Base-by-base conservation (phyloP, 2,329 filamentous ascomycete species). In the Calonectria crousiana region DNA sequence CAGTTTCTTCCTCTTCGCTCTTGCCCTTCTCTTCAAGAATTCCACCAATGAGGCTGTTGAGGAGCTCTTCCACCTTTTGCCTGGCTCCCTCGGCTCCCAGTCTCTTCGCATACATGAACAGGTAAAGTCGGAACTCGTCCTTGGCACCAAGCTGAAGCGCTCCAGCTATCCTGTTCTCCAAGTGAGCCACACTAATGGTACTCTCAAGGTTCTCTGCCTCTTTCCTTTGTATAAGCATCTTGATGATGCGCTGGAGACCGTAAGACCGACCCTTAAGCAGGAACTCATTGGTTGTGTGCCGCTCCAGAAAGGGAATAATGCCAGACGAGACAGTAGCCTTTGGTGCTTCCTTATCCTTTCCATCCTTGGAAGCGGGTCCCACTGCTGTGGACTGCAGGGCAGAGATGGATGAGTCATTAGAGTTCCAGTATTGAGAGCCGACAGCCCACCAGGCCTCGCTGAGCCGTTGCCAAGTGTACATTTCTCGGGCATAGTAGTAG, bases 371-470 rank as follows among this genome's bases (percentile, higher is more conserved):
- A 51, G 88, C 88, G 2, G 92, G 88, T 0, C 93, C 92, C 10
- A 93, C 89, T 13, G 92, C 92, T 1, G 92, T 93, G 2, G 94
- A 92, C 77, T 95, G 93, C 47, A 98, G 85, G 66, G 95, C 94
- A 62, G 94, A 93, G 68, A 98, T 92, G 0, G 95, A 95, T 2
- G 95, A 95, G 81, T 98, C 97, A 68, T 95, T 98, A 0, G 95
- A 97, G 84, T 99, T 98, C 97, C 97, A 99, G 84, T 99, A 99
- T 83, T 99, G 97, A 79, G 95, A 98, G 23, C 96, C 96, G 0
- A 98, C 95, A 0, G 96, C 96, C 95, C 97, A 99, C 97, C 97
- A 99, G 2, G 95, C 91, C 83, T 99, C 97, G 2, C 95, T 98
- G n/a, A 99, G 89, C 13, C 96, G 92, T 84, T 98, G 96, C 97